phyloP scores from a whole-genome alignment of 257 asterid genomes.

The Agastache rugosa region DNA sequence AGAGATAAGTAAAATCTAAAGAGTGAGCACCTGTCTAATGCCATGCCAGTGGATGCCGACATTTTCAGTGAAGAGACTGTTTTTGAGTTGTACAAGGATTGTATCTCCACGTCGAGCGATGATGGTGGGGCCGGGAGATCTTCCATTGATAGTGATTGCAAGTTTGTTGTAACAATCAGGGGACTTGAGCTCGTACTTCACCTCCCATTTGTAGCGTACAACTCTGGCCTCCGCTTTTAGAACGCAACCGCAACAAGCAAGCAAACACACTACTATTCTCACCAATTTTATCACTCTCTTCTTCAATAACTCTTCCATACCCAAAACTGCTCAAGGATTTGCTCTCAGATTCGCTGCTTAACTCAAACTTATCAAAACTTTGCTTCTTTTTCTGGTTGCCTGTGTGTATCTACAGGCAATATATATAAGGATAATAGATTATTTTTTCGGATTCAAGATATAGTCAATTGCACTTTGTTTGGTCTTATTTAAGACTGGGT shows the following conservation, averaged over 20 bases:
- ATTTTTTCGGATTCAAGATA: no score
- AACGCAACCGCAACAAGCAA: constrained; percentile 1
- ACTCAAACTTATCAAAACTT: no score
- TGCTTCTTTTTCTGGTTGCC: no score
- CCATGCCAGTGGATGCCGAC: constrained; percentile 98
- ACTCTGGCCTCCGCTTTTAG: constrained; percentile 53
- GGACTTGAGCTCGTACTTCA: constrained; percentile 74
- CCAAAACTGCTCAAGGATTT: background rate
- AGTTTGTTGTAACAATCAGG: constrained; percentile 84
- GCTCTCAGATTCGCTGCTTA: background rate
- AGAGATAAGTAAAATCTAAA: no score
- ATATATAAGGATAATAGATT: no score
- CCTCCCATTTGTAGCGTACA: constrained; percentile 77
- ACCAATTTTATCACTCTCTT: constrained; percentile 13
- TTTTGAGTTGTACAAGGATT: constrained; percentile 72
- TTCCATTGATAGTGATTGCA: constrained; percentile 75
- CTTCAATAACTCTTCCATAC: constrained; percentile 22
- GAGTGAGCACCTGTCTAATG: constrained; percentile 73
- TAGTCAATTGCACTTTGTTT: background rate
- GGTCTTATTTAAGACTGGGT: background rate
- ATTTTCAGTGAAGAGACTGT: constrained; percentile 73
- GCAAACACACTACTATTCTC: background rate
- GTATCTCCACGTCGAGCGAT: constrained; percentile 82
- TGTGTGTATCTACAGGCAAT: background rate
- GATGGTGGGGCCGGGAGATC: constrained; percentile 86